Conservation (phyloP, 441 rosid species). For the Populus hybrid region DNA sequence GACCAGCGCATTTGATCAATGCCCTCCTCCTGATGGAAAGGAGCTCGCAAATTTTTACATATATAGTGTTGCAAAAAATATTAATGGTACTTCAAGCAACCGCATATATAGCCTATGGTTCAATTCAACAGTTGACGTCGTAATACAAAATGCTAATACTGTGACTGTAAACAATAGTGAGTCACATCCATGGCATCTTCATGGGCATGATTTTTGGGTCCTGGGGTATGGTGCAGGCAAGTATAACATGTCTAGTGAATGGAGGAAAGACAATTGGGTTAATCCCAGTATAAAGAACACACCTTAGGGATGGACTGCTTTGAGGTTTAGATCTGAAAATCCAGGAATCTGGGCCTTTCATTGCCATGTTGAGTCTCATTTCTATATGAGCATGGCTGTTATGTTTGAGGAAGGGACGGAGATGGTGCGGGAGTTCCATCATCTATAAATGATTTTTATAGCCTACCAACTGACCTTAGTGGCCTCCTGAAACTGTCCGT, state of each 20-base stretch:
- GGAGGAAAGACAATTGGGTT: constrained; percentile 38
- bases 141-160: constrained; percentile 62
- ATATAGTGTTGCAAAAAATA: constrained; percentile 7
- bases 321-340: constrained; percentile 59
- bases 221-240: constrained; percentile 61
- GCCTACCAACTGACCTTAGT: too few species aligned
- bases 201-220: constrained; percentile 84
- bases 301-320: constrained; percentile 69
- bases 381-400: constrained; percentile 82
- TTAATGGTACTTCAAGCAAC: constrained; percentile 37
- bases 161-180: constrained; percentile 42
- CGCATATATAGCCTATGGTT: constrained; percentile 48
- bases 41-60: constrained; percentile 34
- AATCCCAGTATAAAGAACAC: constrained; percentile 74
- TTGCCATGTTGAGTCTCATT: constrained; percentile 77
- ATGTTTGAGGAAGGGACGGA: constrained; percentile 56
- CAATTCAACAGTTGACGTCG: constrained; percentile 53
- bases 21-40: constrained; percentile 41
- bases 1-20: constrained; percentile 34
- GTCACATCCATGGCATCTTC: constrained; percentile 87
- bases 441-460: neutral
- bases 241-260: constrained; percentile 39
- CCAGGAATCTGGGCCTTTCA: constrained; percentile 78
- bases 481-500: too few species aligned
- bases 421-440: constrained; percentile 33